Conservation (phyloP, 169 alveolate species). For the Plasmodium gaboni region DNA sequence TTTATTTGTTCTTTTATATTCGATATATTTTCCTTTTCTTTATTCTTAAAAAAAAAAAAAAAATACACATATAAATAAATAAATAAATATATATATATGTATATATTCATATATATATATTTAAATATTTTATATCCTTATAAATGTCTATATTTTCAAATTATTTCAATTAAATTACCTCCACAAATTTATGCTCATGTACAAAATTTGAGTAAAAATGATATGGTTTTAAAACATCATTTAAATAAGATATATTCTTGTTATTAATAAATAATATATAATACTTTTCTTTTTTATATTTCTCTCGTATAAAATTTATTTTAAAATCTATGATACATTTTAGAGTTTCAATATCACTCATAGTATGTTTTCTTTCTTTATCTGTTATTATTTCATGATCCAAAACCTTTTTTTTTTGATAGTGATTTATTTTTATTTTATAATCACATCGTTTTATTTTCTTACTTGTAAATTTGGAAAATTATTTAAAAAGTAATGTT, state of each 20-base stretch:
- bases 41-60: constrained; percentile 19
- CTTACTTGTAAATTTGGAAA: constrained; percentile 65
- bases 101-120: neutral
- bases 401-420: constrained; percentile 17
- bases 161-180: too few relatives aligned
- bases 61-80: neutral
- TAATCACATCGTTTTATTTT: neutral
- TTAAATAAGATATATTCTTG: constrained; percentile 57
- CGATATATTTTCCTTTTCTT: constrained; percentile 10
- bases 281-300: constrained; percentile 51
- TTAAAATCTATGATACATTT: constrained; percentile 39
- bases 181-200: neutral
- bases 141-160: too few relatives aligned
- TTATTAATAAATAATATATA: constrained; percentile 55
- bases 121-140: too few relatives aligned
- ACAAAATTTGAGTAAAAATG: constrained; percentile 13
- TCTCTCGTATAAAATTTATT: constrained; percentile 39
- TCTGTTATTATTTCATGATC: constrained; percentile 40
- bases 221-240: constrained; percentile 40
- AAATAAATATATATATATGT: neutral
- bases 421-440: too few relatives aligned
- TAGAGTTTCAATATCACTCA: constrained; percentile 26
- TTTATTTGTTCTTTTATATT: constrained; percentile 47
- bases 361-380: constrained; percentile 27
- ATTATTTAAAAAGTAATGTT: constrained; percentile 42